Base-by-base conservation (phyloP, 1,284 basidiomycete species). In the Trametes hirsuta region DNA sequence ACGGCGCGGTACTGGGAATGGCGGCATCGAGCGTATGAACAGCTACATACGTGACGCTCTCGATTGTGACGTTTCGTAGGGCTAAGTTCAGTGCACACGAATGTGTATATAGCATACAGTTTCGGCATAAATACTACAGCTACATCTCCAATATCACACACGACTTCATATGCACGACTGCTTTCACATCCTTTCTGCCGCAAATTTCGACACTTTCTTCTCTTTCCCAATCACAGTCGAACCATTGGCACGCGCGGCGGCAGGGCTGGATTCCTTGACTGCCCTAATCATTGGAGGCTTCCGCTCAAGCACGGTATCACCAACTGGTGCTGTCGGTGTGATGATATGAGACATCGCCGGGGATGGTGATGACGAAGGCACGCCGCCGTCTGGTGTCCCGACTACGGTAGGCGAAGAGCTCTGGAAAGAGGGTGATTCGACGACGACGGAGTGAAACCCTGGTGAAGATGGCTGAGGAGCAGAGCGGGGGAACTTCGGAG, bases 121-220 rank as follows among this genome's bases (percentile, higher is more conserved):
- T 8, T 21, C 22, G n/a, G n/a, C 35, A 56, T 55, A 53, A 51
- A 59, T 55, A 58, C 55, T 65, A 65, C 39, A 47, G 61, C 61
- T 65, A 65, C 61, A 65, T 62, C 34, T 18, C 37, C 21, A 18
- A 18, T 18, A 18, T 18, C 18, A 18, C 18, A 18, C 18, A 18
- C 18, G n/a, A 22, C 42, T 35, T 4, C 15, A 9, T 6, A 18
- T 18, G 34, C 22, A 22, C 22, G 14, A 39, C 18, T 10, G 24
- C 24, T 9, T 64, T 66, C 61, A 73, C 63, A 67, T 70, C 45
- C 81, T 75, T 55, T 80, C 79, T 10, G 79, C 76, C 64, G 77
- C 76, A 66, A 84, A 84, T 61, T 77, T 77, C 2, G 81, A 83
- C 12, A 79, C 73, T 62, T 75, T 79, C 55, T 71, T 74, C 21